These are phyloP conservation scores for Kwoniella dendrophila DNA, from an alignment of 768 basidiomycete genomes.

Conservation along the genomic window DNA sequence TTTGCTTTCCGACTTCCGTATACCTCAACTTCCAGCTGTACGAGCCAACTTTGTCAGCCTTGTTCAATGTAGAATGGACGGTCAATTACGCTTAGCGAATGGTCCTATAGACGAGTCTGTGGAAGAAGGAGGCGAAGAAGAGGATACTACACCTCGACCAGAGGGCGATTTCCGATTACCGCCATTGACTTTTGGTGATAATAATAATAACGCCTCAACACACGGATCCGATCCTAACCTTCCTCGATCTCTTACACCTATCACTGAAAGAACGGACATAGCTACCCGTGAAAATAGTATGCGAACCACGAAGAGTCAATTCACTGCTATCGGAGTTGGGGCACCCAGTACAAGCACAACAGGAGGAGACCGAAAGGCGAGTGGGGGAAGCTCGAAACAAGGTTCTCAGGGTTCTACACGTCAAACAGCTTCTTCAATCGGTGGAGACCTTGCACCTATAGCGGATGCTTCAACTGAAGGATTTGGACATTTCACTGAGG, in stretches of 20 bases:
- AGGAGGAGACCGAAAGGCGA: conserved; percentile 20
- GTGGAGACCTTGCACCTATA: conserved; percentile 39
- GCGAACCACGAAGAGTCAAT: conserved; percentile 31
- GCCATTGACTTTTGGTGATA: conserved; percentile 45
- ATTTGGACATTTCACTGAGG: conserved; percentile 36
- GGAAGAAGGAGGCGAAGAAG: conserved; percentile 28
- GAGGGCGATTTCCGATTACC: conserved; percentile 46
- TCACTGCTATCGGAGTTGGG: conserved; percentile 17
- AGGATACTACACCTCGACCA: conserved; percentile 20
- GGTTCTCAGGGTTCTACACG: conserved; percentile 36
- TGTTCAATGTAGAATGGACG: conserved; percentile 16
- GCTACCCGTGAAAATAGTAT: conserved; percentile 48
- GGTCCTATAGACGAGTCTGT: conserved; percentile 18
- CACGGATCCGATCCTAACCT: conserved; percentile 24
- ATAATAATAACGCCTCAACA: conserved; percentile 4
- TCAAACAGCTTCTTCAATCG: conserved; percentile 11
- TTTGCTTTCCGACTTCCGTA: conserved; percentile 57
- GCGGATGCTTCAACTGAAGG: conserved; percentile 29
- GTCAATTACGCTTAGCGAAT: conserved; percentile 7
- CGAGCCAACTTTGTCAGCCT: conserved; percentile 29
- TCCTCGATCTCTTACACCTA: conserved; percentile 63
- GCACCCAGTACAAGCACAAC: not conserved
- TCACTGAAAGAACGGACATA: conserved; percentile 62
- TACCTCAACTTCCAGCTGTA: conserved; percentile 33
- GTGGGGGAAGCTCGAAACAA: conserved; percentile 39